Conservation (phyloP, 495 filamentous ascomycete genomes). For the Hypoxylon intermedium region DNA sequence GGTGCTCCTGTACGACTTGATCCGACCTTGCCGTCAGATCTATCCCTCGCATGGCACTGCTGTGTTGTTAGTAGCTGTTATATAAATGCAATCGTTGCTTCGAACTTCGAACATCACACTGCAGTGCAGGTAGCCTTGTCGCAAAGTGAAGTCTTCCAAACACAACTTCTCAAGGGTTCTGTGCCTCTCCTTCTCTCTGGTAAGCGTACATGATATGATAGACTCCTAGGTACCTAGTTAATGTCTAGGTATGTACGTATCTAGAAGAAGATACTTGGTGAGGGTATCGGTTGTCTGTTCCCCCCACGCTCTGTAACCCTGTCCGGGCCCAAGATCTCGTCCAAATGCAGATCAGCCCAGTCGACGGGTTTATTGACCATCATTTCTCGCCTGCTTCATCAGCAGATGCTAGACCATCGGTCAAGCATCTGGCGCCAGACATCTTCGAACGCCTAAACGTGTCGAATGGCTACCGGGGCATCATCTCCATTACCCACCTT, state of each 20-base stretch:
- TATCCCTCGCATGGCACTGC: not conserved
- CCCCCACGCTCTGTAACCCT: conserved; percentile 35
- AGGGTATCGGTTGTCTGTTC: conserved; percentile 12
- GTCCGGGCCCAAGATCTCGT: conserved; percentile 26
- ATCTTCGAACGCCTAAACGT: not conserved
- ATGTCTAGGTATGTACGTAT: not conserved
- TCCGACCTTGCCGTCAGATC: not conserved
- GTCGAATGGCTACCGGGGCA: not conserved
- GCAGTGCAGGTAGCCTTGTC: too few relatives aligned
- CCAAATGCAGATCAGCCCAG: conserved; percentile 35
- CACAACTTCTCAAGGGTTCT: too few relatives aligned
- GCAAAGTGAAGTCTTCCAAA: too few relatives aligned
- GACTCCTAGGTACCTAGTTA: too few relatives aligned
- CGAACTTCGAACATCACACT: too few relatives aligned
- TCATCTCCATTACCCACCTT: conserved; percentile 12
- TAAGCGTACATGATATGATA: too few relatives aligned
- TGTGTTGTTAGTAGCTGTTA: not conserved
- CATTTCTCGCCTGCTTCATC: conserved; percentile 27
- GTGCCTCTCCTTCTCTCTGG: too few relatives aligned
- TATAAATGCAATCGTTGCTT: too few relatives aligned
- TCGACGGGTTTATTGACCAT: conserved; percentile 22
- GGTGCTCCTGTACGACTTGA: not conserved
- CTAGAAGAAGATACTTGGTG: conserved; percentile 10
- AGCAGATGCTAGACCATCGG: conserved; percentile 15
- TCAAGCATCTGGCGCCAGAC: conserved; percentile 6